These are phyloP conservation scores for Russula griseocarnosa DNA, from an alignment of 768 basidiomycete genomes.

Conservation along the genomic window DNA sequence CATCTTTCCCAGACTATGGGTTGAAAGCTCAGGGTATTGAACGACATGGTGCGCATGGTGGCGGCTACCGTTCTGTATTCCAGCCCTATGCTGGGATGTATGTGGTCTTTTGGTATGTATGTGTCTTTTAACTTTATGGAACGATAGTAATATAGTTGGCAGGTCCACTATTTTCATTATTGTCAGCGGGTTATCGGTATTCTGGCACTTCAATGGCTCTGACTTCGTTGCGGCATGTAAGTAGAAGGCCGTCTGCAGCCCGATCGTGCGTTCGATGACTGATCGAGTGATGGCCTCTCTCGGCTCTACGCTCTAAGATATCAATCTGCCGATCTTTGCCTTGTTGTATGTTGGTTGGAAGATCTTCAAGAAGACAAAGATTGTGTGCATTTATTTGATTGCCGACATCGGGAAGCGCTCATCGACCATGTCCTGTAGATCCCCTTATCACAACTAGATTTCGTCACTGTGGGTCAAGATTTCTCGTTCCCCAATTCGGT, in stretches of 20 bases:
- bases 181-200: constrained; percentile 26
- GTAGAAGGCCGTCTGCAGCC: neutral
- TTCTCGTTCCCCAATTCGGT: too few relatives aligned
- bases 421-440: neutral
- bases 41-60: neutral
- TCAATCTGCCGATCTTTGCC: constrained; percentile 26
- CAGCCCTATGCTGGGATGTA: constrained; percentile 28
- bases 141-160: neutral
- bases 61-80: constrained; percentile 24
- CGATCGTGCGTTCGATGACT: neutral
- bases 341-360: constrained; percentile 28
- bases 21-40: constrained; percentile 18
- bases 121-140: neutral
- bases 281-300: neutral
- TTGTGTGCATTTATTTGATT: constrained; percentile 13
- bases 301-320: constrained; percentile 10
- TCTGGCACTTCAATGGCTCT: constrained; percentile 26
- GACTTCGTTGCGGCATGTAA: constrained; percentile 27
- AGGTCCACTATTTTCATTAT: constrained; percentile 26
- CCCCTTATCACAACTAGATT: constrained; percentile 20
- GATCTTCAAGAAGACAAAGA: constrained; percentile 21
- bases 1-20: constrained; percentile 24
- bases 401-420: neutral
- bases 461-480: constrained; percentile 20
- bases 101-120: constrained; percentile 26